phyloP scores from a whole-genome alignment of 202 grass and related monocot genomes.

The Cymbopogon flexuosus region DNA sequence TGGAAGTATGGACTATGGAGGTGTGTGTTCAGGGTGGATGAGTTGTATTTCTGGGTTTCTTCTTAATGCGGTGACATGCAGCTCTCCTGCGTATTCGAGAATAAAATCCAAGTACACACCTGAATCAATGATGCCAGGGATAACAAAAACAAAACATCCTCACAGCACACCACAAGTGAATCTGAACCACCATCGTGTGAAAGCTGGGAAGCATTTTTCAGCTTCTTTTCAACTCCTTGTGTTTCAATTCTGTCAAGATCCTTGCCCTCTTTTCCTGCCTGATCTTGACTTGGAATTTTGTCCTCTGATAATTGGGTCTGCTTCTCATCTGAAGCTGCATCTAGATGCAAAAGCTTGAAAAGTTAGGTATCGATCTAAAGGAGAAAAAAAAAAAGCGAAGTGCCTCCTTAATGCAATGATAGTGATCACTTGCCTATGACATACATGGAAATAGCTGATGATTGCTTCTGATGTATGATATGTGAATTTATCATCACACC shows the following conservation, averaged over 20 bases:
- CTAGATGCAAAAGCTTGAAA: slow-evolving; percentile 42
- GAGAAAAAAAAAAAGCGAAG: slow-evolving; percentile 17
- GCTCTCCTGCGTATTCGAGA: neutral
- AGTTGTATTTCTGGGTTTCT: neutral
- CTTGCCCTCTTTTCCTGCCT: slow-evolving; percentile 32
- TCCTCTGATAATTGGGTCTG: slow-evolving; percentile 44
- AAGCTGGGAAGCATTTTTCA: slow-evolving; percentile 35
- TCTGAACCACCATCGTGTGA: slow-evolving; percentile 37
- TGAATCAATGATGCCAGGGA: slow-evolving; percentile 54
- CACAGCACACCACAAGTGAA: slow-evolving; percentile 66
- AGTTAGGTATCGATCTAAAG: slow-evolving; percentile 23
- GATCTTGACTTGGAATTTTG: slow-evolving; percentile 29
- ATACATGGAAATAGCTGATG: slow-evolving; percentile 67
- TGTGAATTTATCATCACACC: slow-evolving; percentile 50
- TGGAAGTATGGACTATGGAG: neutral
- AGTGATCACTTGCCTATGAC: slow-evolving; percentile 81
- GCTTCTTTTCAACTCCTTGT: slow-evolving; percentile 38
- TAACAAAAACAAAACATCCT: slow-evolving; percentile 55
- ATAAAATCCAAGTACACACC: slow-evolving; percentile 36
- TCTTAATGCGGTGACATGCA: neutral
- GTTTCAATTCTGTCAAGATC: slow-evolving; percentile 36
- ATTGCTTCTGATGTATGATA: slow-evolving; percentile 56
- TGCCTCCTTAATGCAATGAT: neutral
- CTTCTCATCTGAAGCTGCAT: slow-evolving; percentile 39
- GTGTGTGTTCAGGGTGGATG: neutral